These are phyloP conservation scores for Fraxinus cuspidata DNA, from an alignment of 257 asterid species.

Conservation along the genomic window DNA sequence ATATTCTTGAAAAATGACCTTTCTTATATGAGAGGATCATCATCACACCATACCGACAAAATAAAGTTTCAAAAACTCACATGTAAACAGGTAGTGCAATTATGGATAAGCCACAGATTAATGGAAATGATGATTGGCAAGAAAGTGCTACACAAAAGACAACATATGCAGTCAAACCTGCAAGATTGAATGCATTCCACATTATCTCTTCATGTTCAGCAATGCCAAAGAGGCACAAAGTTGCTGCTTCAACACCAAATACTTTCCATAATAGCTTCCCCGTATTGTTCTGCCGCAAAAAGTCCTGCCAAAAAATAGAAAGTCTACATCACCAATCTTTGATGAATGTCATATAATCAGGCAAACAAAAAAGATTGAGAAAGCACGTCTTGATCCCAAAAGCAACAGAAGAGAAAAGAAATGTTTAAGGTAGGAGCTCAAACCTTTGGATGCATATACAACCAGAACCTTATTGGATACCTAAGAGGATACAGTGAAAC, in stretches of 20 bases:
- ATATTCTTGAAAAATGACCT: background rate
- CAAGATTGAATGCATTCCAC: slow-evolving; percentile 73
- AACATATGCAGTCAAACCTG: slow-evolving; percentile 43
- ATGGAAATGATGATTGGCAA: slow-evolving; percentile 4
- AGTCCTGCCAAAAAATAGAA: slow-evolving; percentile 59
- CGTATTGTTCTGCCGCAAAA: slow-evolving; percentile 89
- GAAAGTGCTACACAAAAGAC: background rate
- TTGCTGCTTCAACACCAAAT: slow-evolving; percentile 72
- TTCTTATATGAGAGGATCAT: background rate
- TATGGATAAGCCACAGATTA: slow-evolving; percentile 8
- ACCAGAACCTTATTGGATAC: slow-evolving; percentile 69
- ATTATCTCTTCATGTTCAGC: slow-evolving; percentile 85
- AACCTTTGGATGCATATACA: slow-evolving; percentile 99
- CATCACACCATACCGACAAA: background rate
- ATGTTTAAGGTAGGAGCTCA: slow-evolving; percentile 14
- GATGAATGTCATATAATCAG: slow-evolving; percentile 10
- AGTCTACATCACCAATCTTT: slow-evolving; percentile 2
- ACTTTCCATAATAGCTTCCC: slow-evolving; percentile 96
- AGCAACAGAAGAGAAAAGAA: slow-evolving; percentile 5
- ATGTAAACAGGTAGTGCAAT: slow-evolving; percentile 3
- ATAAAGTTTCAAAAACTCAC: background rate
- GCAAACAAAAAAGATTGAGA: background rate
- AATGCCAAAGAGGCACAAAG: slow-evolving; percentile 82
- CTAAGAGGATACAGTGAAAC: slow-evolving; percentile 52
- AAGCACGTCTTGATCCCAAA: background rate